Conservation (phyloP, 257 asterid genomes). For the Cruciata laevipes region DNA sequence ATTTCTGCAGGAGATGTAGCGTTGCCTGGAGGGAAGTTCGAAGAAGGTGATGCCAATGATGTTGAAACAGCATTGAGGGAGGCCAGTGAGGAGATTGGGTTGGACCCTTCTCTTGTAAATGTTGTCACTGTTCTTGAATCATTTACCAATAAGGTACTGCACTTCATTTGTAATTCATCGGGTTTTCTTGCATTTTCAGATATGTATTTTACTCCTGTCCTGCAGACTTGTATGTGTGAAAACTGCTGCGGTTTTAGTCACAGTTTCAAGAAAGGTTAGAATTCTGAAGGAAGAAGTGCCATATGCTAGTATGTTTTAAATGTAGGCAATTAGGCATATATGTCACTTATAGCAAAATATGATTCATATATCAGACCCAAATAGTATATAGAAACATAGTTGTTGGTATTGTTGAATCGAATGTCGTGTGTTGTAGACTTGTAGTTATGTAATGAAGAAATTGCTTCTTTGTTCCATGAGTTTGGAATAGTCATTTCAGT, state of each 20-base stretch:
- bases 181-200: background rate
- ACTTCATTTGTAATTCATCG: background rate
- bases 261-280: background rate
- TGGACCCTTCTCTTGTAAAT: constrained; percentile 65
- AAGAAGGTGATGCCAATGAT: constrained; percentile 50
- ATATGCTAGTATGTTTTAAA: too few relatives aligned
- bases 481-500: background rate
- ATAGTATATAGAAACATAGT: background rate
- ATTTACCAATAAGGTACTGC: constrained; percentile 42
- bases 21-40: constrained; percentile 83
- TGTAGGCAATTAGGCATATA: background rate
- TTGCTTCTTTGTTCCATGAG: background rate
- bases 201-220: background rate
- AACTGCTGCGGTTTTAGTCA: background rate
- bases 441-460: too few relatives aligned
- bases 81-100: constrained; percentile 85
- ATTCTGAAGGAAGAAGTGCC: background rate
- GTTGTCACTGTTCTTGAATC: constrained; percentile 57
- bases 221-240: background rate
- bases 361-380: background rate
- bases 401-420: background rate
- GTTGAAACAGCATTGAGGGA: constrained; percentile 72
- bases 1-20: constrained; percentile 67
- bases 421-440: background rate
- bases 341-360: background rate